Base-by-base conservation (phyloP, 108 stramenopile species). In the Skeletonema tropicum region DNA sequence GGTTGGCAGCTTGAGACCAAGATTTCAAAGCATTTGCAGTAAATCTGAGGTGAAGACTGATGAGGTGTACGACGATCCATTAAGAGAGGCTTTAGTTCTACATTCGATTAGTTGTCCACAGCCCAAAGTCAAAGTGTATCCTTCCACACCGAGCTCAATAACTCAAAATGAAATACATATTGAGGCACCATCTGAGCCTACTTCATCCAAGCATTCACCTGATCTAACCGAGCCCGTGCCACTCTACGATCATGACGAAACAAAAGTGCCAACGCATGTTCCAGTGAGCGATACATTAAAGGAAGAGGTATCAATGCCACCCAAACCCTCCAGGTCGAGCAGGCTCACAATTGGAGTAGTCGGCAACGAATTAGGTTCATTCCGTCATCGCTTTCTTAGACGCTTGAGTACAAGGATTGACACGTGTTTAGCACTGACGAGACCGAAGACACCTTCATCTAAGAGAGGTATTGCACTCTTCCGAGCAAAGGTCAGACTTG, bases 401-500 rank as follows among this genome's bases (percentile, higher is more conserved):
- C 68, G 52, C 2, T 21, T 55, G 32, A 69, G 48, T 26, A 31
- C 52, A 29, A 33, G 52, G 2, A 36, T 69, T 33, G 68, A 69
- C n/a, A 69, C 32, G 9, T 26, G 48, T 14, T 29, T n/a, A 33
- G 25, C 31, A 13, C 26, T 57, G 32, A 19, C 49, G 12, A 69
- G 29, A 25, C 48, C 48, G 33, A 69, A 57, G 32, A 38, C 48
- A 2, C 31, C 29, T 26, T 55, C 68, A 17, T 29, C 26, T 52
- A 21, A 58, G 33, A 26, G 68, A 11, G 68, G 68, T 29, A 69
- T 69, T 49, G 32, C 45, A 38, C 52, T 69, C 1, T 57, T 69
- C 13, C 23, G 68, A 21, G 48, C 68, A 17, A 69, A 69, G 49
- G 68, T 69, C 23, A 57, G 68, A 21, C 68, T 69, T n/a, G 68